Percentiles rank a stretch among this genome's conserved stretches.
These are phyloP conservation scores for Irpex sp. DNA, from an alignment of 1,284 basidiomycete species.

Conservation along the genomic window DNA sequence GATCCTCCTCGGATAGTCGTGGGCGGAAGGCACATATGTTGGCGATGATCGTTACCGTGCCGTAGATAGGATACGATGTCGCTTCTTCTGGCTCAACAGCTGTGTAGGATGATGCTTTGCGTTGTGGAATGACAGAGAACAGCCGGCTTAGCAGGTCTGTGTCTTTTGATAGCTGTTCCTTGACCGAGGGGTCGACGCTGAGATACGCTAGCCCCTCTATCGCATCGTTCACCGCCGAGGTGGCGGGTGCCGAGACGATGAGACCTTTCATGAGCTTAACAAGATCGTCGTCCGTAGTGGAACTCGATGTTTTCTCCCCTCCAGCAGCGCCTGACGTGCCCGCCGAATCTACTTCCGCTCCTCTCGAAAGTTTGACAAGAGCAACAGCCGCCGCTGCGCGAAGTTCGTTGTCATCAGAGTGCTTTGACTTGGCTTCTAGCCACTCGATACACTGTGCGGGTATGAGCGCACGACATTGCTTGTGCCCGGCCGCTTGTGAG, in stretches of 20 bases:
- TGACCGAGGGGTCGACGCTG: slow-evolving; percentile 61
- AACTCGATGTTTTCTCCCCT: slow-evolving; percentile 26
- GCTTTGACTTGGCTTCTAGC: slow-evolving; percentile 55
- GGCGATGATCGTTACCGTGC: slow-evolving; percentile 68
- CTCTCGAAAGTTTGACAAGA: slow-evolving; percentile 73
- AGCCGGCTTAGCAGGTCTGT: slow-evolving; percentile 56
- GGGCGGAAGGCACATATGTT: slow-evolving; percentile 74
- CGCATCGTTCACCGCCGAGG: slow-evolving; percentile 51
- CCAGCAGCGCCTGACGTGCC: slow-evolving; percentile 23
- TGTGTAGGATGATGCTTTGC: slow-evolving; percentile 31
- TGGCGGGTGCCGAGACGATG: slow-evolving; percentile 34
- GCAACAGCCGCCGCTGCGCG: slow-evolving; percentile 69
- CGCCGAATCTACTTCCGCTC: slow-evolving; percentile 44
- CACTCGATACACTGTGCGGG: slow-evolving; percentile 53
- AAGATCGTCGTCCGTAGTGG: slow-evolving; percentile 41
- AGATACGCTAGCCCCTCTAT: slow-evolving; percentile 86
- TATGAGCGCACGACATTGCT: slow-evolving; percentile 61
- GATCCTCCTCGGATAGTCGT: slow-evolving; percentile 72
- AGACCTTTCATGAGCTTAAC: slow-evolving; percentile 56
- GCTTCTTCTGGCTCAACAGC: slow-evolving; percentile 24
- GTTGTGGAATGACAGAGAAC: slow-evolving; percentile 54
- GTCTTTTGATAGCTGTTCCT: slow-evolving; percentile 60
- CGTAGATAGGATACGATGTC: slow-evolving; percentile 60
- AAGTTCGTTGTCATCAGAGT: slow-evolving; percentile 42
- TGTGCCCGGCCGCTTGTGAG: slow-evolving; percentile 70